phyloP scores from a whole-genome alignment of 768 basidiomycete genomes.

The Hysterangium stoloniferum region DNA sequence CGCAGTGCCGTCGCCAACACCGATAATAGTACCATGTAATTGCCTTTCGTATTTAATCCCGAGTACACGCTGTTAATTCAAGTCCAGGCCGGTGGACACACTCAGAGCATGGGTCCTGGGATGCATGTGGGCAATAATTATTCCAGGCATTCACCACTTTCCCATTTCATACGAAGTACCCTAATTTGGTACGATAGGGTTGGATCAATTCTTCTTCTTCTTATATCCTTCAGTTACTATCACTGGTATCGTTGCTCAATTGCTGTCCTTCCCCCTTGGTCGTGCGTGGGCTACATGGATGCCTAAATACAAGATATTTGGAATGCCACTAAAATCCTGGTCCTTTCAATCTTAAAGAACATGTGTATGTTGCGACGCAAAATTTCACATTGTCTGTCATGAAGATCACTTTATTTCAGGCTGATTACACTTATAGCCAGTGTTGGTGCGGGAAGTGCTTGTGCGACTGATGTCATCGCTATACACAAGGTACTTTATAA shows the following conservation, averaged over 20 bases:
- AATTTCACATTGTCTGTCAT: slow-evolving; percentile 19
- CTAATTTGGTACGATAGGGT: slow-evolving; percentile 39
- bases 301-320: slow-evolving; percentile 50
- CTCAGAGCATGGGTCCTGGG: slow-evolving; percentile 70
- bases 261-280: slow-evolving; percentile 66
- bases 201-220: slow-evolving; percentile 76
- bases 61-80: too few relatives aligned
- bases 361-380: slow-evolving; percentile 48
- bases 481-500: slow-evolving; percentile 69
- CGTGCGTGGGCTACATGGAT: slow-evolving; percentile 30
- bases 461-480: slow-evolving; percentile 70
- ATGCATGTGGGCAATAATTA: slow-evolving; percentile 55
- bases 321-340: slow-evolving; percentile 64
- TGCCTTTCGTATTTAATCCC: too few relatives aligned
- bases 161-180: too few relatives aligned
- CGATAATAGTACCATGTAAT: slow-evolving; percentile 51
- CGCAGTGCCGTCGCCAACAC: slow-evolving; percentile 63
- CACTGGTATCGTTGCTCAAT: slow-evolving; percentile 56
- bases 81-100: slow-evolving; percentile 41
- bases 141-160: slow-evolving; percentile 30
- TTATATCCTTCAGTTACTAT: slow-evolving; percentile 62
- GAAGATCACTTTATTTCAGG: slow-evolving; percentile 26
- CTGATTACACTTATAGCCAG: slow-evolving; percentile 65
- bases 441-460: slow-evolving; percentile 53
- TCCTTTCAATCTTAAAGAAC: slow-evolving; percentile 70